phyloP scores from a whole-genome alignment of 805 yeast genomes.

The Lachancea mirantina region DNA sequence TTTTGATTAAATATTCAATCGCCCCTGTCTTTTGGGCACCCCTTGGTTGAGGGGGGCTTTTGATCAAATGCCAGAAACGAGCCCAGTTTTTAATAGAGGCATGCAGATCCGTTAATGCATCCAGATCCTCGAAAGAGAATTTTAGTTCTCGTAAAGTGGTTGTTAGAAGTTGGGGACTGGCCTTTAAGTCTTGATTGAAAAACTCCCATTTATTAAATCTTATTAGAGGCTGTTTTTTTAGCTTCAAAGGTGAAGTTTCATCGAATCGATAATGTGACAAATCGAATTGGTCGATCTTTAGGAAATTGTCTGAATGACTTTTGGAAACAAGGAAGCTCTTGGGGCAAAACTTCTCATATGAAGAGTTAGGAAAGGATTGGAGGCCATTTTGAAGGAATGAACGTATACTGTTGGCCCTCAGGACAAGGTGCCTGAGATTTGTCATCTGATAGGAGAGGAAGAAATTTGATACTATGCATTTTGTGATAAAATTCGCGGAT shows the following conservation, averaged over 20 bases:
- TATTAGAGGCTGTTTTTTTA: slow-evolving; percentile 18
- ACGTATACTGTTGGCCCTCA: slow-evolving; percentile 3
- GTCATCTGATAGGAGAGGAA: slow-evolving; percentile 20
- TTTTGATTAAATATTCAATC: too few species aligned
- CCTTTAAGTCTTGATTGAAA: slow-evolving; percentile 8
- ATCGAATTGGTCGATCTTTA: slow-evolving; percentile 8
- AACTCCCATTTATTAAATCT: slow-evolving; percentile 27
- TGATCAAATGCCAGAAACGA: background rate
- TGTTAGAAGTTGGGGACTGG: slow-evolving; percentile 1
- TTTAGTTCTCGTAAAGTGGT: slow-evolving; percentile 22
- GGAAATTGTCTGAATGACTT: slow-evolving; percentile 9
- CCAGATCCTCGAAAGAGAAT: slow-evolving; percentile 19
- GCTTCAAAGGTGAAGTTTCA: background rate
- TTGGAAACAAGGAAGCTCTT: slow-evolving; percentile 1
- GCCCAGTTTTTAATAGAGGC: slow-evolving; percentile 1
- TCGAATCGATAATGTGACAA: slow-evolving; percentile 1
- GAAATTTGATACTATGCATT: slow-evolving; percentile 22
- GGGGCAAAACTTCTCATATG: background rate
- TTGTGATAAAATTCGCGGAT: slow-evolving; percentile 19
- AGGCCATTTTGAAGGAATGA: slow-evolving; percentile 2
- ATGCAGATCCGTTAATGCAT: slow-evolving; percentile 16
- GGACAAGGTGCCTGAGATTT: slow-evolving; percentile 6
- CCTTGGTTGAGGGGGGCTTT: too few species aligned
- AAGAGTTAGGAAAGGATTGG: background rate
- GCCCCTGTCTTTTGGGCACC: too few species aligned